Conservation (phyloP, 495 filamentous ascomycete genomes). For the Bryoglossum gracile region DNA sequence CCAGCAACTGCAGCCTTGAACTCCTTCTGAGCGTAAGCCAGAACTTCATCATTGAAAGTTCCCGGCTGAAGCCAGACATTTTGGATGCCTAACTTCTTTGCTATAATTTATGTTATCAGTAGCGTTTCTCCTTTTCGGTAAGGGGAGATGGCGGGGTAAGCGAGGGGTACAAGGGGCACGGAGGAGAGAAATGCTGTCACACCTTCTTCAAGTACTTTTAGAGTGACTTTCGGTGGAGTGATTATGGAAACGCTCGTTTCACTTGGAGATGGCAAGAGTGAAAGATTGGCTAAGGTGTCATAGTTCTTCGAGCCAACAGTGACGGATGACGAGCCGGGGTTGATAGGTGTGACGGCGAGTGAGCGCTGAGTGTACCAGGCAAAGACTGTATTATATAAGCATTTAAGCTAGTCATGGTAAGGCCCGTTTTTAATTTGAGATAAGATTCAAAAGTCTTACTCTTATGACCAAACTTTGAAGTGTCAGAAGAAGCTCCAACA, state of each 20-base stretch:
- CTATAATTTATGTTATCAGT: slow-evolving; percentile 24
- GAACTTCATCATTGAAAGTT: slow-evolving; percentile 65
- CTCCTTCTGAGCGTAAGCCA: slow-evolving; percentile 56
- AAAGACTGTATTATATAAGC: slow-evolving; percentile 68
- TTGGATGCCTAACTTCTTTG: slow-evolving; percentile 67
- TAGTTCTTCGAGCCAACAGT: slow-evolving; percentile 45
- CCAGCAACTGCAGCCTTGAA: slow-evolving; percentile 68
- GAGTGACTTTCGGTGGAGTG: slow-evolving; percentile 73
- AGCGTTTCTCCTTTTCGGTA: background rate
- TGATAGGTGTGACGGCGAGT: slow-evolving; percentile 75
- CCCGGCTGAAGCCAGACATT: slow-evolving; percentile 93
- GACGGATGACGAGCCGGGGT: no score
- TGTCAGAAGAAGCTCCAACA: slow-evolving; percentile 79
- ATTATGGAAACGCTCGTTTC: slow-evolving; percentile 79
- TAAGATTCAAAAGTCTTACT: slow-evolving; percentile 34
- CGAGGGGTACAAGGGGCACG: no score
- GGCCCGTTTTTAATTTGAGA: background rate
- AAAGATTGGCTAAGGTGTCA: slow-evolving; percentile 57
- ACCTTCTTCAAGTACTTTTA: slow-evolving; percentile 57
- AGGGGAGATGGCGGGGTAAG: no score
- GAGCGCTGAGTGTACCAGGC: slow-evolving; percentile 76
- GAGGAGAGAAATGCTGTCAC: no score
- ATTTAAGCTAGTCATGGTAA: no score
- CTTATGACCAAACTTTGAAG: slow-evolving; percentile 86
- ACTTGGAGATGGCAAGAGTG: slow-evolving; percentile 51